Evolutionary conservation across 208 protist genomes (phyloP).

Genomic region (Trypanosomatidae sp.): DNA sequence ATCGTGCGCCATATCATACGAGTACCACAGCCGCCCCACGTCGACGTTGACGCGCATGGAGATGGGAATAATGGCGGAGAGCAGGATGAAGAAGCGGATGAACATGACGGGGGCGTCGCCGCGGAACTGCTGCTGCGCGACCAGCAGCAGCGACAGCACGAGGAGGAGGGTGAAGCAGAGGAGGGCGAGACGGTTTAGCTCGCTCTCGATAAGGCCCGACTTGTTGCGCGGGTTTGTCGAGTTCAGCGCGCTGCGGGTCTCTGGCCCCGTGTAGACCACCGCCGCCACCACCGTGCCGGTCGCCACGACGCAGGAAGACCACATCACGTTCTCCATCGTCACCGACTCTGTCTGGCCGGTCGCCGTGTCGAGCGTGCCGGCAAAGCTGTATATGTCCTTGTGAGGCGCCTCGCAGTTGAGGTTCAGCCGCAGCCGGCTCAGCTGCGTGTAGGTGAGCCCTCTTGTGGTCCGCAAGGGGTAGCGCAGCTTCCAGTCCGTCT

Average conservation of each 20-base stretch:
- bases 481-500: constrained; percentile 98
- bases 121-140: constrained; percentile 66
- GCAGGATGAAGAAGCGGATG: constrained; percentile 96
- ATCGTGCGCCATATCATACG: constrained; percentile 92
- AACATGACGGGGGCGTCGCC: constrained; percentile 91
- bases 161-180: constrained; percentile 81
- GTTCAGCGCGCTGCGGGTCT: constrained; percentile 97
- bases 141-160: constrained; percentile 62
- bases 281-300: constrained; percentile 74
- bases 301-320: constrained; percentile 97
- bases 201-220: constrained; percentile 93
- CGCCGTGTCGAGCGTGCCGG: constrained; percentile 70
- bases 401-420: constrained; percentile 75
- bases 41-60: constrained; percentile 98
- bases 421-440: constrained; percentile 51
- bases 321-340: constrained; percentile 96
- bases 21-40: constrained; percentile 97
- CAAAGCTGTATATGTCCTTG: constrained; percentile 98
- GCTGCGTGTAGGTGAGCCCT: constrained; percentile 24
- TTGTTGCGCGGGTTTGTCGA: constrained; percentile 86
- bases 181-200: constrained; percentile 96
- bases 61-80: constrained; percentile 98
- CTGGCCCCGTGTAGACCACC: constrained; percentile 95
- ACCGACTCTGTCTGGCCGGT: constrained; percentile 69
- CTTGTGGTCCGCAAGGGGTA: constrained; percentile 68